Conservation (phyloP, 2,329 filamentous ascomycete species). For the Aspergillus sp. region DNA sequence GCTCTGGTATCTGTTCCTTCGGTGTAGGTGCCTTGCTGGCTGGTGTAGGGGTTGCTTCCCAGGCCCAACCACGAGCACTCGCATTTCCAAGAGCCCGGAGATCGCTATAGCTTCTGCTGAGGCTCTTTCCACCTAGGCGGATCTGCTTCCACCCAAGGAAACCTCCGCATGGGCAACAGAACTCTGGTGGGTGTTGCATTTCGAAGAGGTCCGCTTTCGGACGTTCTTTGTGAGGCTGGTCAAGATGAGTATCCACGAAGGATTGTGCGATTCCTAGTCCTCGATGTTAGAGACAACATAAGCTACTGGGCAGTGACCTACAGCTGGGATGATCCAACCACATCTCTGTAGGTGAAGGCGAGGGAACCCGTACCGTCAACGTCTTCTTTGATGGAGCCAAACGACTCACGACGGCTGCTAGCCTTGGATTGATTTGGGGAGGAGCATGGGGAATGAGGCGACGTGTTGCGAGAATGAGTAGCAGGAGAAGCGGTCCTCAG, state of each 20-base stretch:
- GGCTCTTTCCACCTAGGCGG: constrained; percentile 46
- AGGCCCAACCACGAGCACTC: constrained; percentile 48
- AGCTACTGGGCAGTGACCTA: neutral
- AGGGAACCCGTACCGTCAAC: constrained; percentile 39
- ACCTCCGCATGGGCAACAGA: constrained; percentile 52
- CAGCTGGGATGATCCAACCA: neutral
- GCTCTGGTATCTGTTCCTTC: constrained; percentile 29
- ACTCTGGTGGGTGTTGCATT: constrained; percentile 45
- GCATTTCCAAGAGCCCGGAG: constrained; percentile 41
- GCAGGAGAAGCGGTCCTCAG: constrained; percentile 27
- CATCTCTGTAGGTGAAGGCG: constrained; percentile 1
- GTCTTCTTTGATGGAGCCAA: constrained; percentile 51
- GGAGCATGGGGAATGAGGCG: constrained; percentile 37
- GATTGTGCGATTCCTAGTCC: constrained; percentile 48
- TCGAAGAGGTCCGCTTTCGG: constrained; percentile 29
- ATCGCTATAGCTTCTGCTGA: constrained; percentile 51
- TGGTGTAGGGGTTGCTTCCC: constrained; percentile 39
- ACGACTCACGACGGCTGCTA: constrained; percentile 45
- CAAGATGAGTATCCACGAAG: constrained; percentile 46
- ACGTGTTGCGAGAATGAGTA: constrained; percentile 35
- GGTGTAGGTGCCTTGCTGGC: constrained; percentile 22
- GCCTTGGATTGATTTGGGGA: constrained; percentile 44
- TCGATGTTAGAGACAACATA: constrained; percentile 6
- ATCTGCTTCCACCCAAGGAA: constrained; percentile 53
- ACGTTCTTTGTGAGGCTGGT: constrained; percentile 33